A percentile compares a stretch with the other conserved stretches of the same genome.
Evolutionary conservation across 257 asterid species (phyloP).

Genomic region (Datura wrightii): DNA sequence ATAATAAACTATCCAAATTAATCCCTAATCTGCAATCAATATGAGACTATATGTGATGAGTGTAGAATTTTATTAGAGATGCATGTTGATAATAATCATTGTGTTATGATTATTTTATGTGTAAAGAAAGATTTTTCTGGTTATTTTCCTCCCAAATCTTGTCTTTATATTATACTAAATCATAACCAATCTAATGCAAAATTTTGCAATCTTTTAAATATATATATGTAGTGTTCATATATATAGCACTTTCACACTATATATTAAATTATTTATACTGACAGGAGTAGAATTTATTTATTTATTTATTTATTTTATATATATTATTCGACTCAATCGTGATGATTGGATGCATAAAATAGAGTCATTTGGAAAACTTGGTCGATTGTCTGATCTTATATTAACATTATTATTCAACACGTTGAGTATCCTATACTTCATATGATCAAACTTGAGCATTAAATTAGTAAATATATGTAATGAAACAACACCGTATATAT

Average conservation of each 20-base stretch:
- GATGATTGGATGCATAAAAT: slow-evolving; percentile 14
- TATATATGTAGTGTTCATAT: not conserved
- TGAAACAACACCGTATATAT: not conserved
- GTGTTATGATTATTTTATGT: not conserved
- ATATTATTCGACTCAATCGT: not conserved
- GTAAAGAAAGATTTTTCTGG: not conserved
- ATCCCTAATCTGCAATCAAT: not conserved
- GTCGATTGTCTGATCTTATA: not conserved
- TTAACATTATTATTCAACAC: slow-evolving; percentile 12
- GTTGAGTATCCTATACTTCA: slow-evolving; percentile 19
- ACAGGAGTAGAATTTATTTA: not conserved
- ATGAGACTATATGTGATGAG: not conserved
- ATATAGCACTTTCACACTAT: not conserved
- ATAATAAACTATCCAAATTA: not conserved
- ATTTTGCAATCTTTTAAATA: not conserved
- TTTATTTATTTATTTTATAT: not conserved
- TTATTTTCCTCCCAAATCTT: not conserved
- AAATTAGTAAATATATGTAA: not conserved
- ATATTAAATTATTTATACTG: not conserved
- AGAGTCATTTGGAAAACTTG: not conserved
- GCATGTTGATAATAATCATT: not conserved
- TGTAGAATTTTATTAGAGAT: not conserved
- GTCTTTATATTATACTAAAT: not conserved
- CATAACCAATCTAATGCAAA: slow-evolving; percentile 19
- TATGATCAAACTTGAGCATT: not conserved